These are phyloP conservation scores for Myriosclerotinia curreyana DNA, from an alignment of 2,329 filamentous ascomycete species.

Conservation along the genomic window DNA sequence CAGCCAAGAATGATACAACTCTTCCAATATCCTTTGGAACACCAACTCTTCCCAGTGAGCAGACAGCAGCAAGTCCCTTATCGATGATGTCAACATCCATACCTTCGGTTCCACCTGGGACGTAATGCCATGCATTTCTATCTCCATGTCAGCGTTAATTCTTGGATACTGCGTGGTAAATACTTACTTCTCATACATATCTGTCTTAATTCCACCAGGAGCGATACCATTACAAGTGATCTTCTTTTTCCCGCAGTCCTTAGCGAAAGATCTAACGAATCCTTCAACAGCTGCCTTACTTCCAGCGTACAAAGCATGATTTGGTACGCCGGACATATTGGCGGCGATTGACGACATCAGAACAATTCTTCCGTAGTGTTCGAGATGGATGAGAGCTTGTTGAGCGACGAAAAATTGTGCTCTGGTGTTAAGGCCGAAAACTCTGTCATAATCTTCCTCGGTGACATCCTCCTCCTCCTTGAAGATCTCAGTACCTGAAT, in stretches of 20 bases:
- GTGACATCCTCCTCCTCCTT: conserved; percentile 35
- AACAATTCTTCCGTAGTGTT: conserved; percentile 66
- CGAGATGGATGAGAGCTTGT: conserved; percentile 68
- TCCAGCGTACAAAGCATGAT: conserved; percentile 72
- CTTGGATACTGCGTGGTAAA: background rate
- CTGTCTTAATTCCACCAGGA: conserved; percentile 63
- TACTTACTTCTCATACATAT: conserved; percentile 58
- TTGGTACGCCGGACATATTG: conserved; percentile 54
- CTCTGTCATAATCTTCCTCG: conserved; percentile 38
- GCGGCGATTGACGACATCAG: conserved; percentile 63
- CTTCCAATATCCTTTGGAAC: conserved; percentile 65
- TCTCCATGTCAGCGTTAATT: background rate
- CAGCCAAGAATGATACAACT: conserved; percentile 57
- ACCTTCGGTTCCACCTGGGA: conserved; percentile 50
- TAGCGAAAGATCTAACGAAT: conserved; percentile 68
- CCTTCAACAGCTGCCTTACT: conserved; percentile 74
- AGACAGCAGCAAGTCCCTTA: conserved; percentile 55
- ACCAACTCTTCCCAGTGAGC: conserved; percentile 60
- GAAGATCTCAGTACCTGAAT: conserved; percentile 37
- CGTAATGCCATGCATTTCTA: conserved; percentile 58
- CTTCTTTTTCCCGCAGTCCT: conserved; percentile 54
- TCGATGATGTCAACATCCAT: conserved; percentile 55
- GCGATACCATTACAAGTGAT: conserved; percentile 68
- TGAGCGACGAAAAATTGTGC: conserved; percentile 77
- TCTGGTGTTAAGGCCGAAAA: conserved; percentile 63